phyloP scores from a whole-genome alignment of 2,329 filamentous ascomycete genomes.

The Penicillium olsonii region DNA sequence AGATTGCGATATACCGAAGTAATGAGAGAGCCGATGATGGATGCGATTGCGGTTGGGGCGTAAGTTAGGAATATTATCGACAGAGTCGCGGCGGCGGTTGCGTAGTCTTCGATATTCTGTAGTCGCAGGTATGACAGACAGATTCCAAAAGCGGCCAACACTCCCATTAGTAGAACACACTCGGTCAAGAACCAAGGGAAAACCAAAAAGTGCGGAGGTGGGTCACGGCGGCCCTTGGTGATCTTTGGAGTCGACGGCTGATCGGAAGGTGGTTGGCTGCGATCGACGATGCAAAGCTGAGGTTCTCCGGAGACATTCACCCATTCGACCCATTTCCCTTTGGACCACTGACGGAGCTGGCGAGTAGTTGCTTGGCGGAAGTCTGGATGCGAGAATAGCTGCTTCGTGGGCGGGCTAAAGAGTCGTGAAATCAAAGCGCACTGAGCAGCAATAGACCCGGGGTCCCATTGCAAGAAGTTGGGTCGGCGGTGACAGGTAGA shows the following conservation, averaged over 20 bases:
- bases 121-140: slow-evolving; percentile 10
- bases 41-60: slow-evolving; percentile 23
- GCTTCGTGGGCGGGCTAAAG: background rate
- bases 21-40: slow-evolving; percentile 19
- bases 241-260: background rate
- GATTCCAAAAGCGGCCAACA: slow-evolving; percentile 16
- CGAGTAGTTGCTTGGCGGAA: background rate
- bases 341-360: background rate
- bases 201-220: slow-evolving; percentile 21
- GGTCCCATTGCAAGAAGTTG: background rate
- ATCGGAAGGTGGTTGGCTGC: background rate
- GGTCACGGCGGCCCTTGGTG: background rate
- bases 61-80: slow-evolving; percentile 15
- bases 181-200: slow-evolving; percentile 20
- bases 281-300: background rate
- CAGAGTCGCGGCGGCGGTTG: slow-evolving; percentile 5
- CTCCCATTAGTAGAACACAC: slow-evolving; percentile 15
- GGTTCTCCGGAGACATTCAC: background rate
- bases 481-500: background rate
- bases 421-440: background rate
- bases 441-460: background rate
- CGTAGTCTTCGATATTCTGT: slow-evolving; percentile 11
- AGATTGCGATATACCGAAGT: slow-evolving; percentile 21
- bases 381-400: background rate
- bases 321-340: background rate